Evolutionary conservation across 2,329 filamentous ascomycete genomes (phyloP).

Genomic region (Emericellopsis atlantica): DNA sequence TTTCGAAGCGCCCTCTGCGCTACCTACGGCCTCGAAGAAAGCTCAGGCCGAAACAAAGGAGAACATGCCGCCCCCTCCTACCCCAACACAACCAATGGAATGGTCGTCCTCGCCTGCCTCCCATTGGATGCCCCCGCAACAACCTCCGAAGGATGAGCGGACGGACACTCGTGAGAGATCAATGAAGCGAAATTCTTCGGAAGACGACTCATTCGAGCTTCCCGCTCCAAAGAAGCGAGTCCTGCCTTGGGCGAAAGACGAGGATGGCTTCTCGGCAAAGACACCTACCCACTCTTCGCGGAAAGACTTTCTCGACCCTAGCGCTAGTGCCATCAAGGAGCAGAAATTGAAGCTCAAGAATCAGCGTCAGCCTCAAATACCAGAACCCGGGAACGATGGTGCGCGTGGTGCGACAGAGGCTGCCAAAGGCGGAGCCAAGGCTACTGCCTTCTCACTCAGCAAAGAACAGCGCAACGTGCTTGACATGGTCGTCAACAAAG

Average conservation of each 20-base stretch:
- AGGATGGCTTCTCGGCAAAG: conserved; percentile 6
- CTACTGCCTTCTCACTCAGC: conserved; percentile 53
- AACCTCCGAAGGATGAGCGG: too few relatives aligned
- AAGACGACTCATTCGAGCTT: conserved; percentile 11
- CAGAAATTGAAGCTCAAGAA: conserved; percentile 63
- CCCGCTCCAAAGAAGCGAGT: conserved; percentile 34
- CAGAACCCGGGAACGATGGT: conserved; percentile 6
- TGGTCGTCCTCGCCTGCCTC: conserved; percentile 60
- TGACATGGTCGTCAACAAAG: conserved; percentile 65
- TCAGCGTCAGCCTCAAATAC: conserved; percentile 29
- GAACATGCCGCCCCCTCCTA: conserved; percentile 13
- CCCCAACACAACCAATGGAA: conserved; percentile 30
- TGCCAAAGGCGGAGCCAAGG: conserved; percentile 8
- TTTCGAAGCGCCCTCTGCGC: conserved; percentile 44
- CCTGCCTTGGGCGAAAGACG: conserved; percentile 36
- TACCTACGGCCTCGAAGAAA: conserved; percentile 16
- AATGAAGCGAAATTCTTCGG: conserved; percentile 29
- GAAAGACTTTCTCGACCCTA: conserved; percentile 54
- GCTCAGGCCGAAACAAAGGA: conserved; percentile 6
- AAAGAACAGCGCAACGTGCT: conserved; percentile 78
- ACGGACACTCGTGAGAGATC: conserved; percentile 8
- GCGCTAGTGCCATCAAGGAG: conserved; percentile 62
- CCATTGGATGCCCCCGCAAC: conserved; percentile 26
- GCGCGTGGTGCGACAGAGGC: conserved; percentile 1
- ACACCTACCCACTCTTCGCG: conserved; percentile 18